phyloP scores from a whole-genome alignment of 2,329 filamentous ascomycete species.

The Alternaria longipes region DNA sequence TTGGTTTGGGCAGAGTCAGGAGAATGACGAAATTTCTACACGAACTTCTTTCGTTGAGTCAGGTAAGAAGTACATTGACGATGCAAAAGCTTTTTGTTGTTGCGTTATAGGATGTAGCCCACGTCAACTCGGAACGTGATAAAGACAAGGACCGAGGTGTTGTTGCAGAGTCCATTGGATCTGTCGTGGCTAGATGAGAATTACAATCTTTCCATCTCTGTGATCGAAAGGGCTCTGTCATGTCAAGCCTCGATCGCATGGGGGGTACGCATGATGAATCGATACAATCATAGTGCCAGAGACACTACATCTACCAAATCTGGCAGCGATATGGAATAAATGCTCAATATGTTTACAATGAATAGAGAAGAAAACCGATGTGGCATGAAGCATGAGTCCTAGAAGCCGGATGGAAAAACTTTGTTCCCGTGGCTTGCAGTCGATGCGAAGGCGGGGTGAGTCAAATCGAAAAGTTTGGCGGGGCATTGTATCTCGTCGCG shows the following conservation, averaged over 20 bases:
- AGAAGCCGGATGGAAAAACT: conserved; percentile 23
- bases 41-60: background rate
- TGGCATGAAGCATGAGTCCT: background rate
- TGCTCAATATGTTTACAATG: background rate
- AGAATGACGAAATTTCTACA: background rate
- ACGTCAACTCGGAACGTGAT: background rate
- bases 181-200: too few relatives aligned
- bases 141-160: background rate
- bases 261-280: background rate
- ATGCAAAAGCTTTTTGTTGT: background rate
- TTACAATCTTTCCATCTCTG: background rate
- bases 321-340: background rate
- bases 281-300: background rate
- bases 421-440: conserved; percentile 14
- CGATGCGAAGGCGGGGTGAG: conserved; percentile 27
- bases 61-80: background rate
- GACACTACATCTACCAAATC: background rate
- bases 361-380: background rate
- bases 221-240: background rate
- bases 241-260: background rate
- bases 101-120: background rate
- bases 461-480: conserved; percentile 33
- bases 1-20: conserved; percentile 1
- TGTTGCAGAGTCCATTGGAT: too few relatives aligned
- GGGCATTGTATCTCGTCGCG: conserved; percentile 25